These are phyloP conservation scores for Nannochloropsis salina DNA, from an alignment of 108 stramenopile species.

Conservation along the genomic window DNA sequence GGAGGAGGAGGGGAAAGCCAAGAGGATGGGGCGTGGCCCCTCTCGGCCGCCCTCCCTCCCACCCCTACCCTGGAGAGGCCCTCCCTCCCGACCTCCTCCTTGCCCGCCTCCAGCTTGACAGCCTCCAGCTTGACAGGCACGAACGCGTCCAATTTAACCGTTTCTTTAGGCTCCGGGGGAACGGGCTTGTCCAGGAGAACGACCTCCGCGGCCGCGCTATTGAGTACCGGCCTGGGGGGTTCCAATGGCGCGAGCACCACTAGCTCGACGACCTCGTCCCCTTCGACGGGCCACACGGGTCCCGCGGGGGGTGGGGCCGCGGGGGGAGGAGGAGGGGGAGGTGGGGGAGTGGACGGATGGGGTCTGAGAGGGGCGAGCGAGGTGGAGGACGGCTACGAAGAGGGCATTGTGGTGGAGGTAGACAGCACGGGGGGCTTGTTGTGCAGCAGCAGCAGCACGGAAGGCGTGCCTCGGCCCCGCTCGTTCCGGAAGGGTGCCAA, in stretches of 20 bases:
- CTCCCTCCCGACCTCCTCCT: not conserved
- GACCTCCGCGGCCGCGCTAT: not conserved
- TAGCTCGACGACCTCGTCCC: too few relatives aligned
- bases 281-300: not conserved
- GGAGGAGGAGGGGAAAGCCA: not conserved
- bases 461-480: not conserved
- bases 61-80: not conserved
- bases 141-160: not conserved
- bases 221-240: too few relatives aligned
- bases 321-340: not conserved
- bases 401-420: not conserved
- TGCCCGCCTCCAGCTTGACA: not conserved
- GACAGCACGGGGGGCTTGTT: not conserved
- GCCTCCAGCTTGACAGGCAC: not conserved
- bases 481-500: not conserved
- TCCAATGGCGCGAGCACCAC: too few relatives aligned
- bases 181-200: constrained; percentile 11
- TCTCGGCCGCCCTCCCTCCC: not conserved
- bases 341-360: not conserved
- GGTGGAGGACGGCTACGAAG: not conserved
- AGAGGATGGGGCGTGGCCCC: not conserved
- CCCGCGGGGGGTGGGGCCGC: not conserved
- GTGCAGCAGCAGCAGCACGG: not conserved
- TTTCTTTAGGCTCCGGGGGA: not conserved
- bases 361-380: not conserved